phyloP scores from a whole-genome alignment of 164 flowering plant genomes.

The Sextonia rubra region DNA sequence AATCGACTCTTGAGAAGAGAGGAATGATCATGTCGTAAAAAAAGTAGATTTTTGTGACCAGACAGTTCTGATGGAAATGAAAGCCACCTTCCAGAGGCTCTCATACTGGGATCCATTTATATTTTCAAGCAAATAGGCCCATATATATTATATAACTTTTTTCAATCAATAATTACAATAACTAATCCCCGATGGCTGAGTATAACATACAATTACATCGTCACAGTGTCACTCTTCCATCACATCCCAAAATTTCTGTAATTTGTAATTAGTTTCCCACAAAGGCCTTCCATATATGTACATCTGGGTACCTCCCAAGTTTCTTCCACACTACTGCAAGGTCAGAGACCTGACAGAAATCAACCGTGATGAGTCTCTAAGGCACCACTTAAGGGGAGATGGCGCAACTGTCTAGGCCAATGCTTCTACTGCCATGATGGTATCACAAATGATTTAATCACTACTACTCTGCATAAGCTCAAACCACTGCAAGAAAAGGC shows the following conservation, averaged over 20 bases:
- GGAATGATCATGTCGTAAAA: no score
- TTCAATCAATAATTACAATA: neutral
- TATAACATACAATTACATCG: neutral
- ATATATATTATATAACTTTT: no score
- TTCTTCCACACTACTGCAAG: neutral
- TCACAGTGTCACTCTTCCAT: neutral
- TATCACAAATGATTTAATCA: slow-evolving; percentile 22
- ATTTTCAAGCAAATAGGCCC: no score
- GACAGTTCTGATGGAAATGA: no score
- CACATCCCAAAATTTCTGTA: neutral
- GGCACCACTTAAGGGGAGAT: neutral
- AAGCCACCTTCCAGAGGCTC: no score
- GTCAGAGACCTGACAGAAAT: no score
- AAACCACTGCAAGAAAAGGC: slow-evolving; percentile 47
- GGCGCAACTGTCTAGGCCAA: neutral
- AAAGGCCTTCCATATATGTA: neutral
- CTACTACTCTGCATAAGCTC: slow-evolving; percentile 48
- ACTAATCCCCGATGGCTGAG: neutral
- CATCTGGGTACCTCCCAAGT: neutral
- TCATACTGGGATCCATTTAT: no score
- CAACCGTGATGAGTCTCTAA: no score
- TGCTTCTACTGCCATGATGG: neutral
- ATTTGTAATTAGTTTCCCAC: neutral
- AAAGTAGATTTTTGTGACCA: no score
- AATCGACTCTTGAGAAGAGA: no score